These are phyloP conservation scores for Tetraselmis chui DNA, from an alignment of 139 green algal genomes.

Conservation along the genomic window DNA sequence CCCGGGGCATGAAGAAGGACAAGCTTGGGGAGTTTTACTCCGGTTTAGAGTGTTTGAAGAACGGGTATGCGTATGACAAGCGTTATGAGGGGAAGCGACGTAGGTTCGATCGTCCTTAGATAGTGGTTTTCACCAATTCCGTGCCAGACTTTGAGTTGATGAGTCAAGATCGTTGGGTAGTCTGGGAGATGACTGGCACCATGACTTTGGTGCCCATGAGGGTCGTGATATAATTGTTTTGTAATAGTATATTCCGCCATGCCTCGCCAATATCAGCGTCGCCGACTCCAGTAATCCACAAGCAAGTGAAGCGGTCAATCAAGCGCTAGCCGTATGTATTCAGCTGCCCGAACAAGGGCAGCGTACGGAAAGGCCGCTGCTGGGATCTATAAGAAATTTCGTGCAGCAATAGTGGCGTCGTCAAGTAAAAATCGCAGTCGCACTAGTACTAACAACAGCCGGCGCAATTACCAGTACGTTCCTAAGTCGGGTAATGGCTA, in stretches of 20 bases:
- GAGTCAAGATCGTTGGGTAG: not conserved
- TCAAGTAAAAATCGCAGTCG: too few species aligned
- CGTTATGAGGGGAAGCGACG: not conserved
- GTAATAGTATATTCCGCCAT: not conserved
- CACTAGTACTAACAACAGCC: not conserved
- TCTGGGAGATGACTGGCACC: not conserved
- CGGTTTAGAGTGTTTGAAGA: not conserved
- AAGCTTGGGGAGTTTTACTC: not conserved
- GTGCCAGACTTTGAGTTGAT: not conserved
- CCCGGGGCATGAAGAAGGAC: not conserved
- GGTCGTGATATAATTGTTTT: not conserved
- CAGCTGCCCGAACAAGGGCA: not conserved
- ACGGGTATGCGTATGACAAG: not conserved
- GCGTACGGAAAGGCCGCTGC: not conserved
- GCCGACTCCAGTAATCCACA: not conserved
- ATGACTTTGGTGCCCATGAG: not conserved
- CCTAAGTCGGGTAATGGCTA: not conserved
- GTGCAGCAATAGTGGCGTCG: too few species aligned
- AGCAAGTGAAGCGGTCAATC: too few species aligned
- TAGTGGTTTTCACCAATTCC: not conserved
- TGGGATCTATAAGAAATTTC: not conserved
- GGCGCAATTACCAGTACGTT: not conserved
- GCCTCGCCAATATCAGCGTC: not conserved
- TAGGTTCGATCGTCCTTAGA: not conserved
- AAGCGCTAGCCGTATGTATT: not conserved